These are phyloP conservation scores for Hygrophoropsis aurantiaca DNA, from an alignment of 768 basidiomycete genomes.

Conservation along the genomic window DNA sequence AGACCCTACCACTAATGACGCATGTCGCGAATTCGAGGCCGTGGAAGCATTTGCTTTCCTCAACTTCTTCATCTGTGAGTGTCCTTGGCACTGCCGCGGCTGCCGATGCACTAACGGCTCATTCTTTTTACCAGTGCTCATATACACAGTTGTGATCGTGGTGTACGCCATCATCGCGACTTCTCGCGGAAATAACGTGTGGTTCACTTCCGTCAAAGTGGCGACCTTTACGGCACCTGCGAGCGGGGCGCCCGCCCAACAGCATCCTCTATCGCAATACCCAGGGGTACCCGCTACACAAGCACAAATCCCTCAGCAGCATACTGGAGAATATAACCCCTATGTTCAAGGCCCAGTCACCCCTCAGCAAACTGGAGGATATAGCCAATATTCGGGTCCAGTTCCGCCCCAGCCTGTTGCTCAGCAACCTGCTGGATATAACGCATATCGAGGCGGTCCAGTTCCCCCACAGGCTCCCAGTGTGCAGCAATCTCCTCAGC, in stretches of 20 bases:
- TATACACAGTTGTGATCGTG: slow-evolving; percentile 26
- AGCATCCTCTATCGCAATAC: slow-evolving; percentile 17
- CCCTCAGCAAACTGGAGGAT: slow-evolving; percentile 5
- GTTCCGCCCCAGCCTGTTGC: no score
- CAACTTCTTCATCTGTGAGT: slow-evolving; percentile 33
- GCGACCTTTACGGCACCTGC: slow-evolving; percentile 17
- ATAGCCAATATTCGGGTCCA: no score
- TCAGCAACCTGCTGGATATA: slow-evolving; percentile 1
- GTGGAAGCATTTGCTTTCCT: slow-evolving; percentile 37
- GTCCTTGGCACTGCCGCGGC: neutral
- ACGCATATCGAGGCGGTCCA: neutral
- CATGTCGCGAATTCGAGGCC: slow-evolving; percentile 30
- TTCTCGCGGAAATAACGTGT: slow-evolving; percentile 27
- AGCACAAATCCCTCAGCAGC: slow-evolving; percentile 2
- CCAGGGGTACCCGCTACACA: slow-evolving; percentile 4
- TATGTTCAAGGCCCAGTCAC: slow-evolving; percentile 4
- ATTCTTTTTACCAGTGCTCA: slow-evolving; percentile 25
- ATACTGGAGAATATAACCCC: neutral
- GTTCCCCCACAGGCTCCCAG: no score
- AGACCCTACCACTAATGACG: slow-evolving; percentile 10
- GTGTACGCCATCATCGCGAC: slow-evolving; percentile 25
- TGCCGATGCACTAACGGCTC: no score
- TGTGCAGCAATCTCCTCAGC: no score
- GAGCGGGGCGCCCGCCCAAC: slow-evolving; percentile 2
- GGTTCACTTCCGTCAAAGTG: slow-evolving; percentile 33